Conservation (phyloP, 305 asterid species). For the Coffea humblotiana region DNA sequence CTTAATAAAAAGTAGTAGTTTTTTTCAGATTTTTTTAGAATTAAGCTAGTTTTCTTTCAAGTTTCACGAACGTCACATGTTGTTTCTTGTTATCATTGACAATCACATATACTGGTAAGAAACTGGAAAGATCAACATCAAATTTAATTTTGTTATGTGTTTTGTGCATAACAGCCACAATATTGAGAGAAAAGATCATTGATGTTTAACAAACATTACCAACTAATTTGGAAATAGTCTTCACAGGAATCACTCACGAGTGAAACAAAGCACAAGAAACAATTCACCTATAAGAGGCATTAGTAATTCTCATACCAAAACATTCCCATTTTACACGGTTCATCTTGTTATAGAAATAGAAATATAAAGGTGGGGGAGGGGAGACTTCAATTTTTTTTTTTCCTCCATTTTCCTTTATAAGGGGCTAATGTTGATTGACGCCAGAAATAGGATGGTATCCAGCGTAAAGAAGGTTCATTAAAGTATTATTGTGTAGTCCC, state of each 20-base stretch:
- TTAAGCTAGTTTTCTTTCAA: not conserved
- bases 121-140: not conserved
- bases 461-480: not conserved
- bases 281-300: no score
- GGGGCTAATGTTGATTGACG: not conserved
- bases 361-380: not conserved
- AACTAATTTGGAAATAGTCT: no score
- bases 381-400: no score
- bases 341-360: not conserved
- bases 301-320: not conserved
- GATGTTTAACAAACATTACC: no score
- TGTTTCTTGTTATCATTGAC: not conserved
- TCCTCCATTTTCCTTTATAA: not conserved
- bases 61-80: not conserved
- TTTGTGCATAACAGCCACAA: not conserved
- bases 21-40: not conserved
- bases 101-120: not conserved
- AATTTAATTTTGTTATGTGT: not conserved
- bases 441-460: not conserved
- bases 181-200: not conserved
- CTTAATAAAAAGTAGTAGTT: not conserved
- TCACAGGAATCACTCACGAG: no score
- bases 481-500: slow-evolving; percentile 8
- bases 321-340: not conserved
- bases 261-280: no score